Evolutionary conservation across 805 yeast species (phyloP).

Genomic region (Candida awuae): DNA sequence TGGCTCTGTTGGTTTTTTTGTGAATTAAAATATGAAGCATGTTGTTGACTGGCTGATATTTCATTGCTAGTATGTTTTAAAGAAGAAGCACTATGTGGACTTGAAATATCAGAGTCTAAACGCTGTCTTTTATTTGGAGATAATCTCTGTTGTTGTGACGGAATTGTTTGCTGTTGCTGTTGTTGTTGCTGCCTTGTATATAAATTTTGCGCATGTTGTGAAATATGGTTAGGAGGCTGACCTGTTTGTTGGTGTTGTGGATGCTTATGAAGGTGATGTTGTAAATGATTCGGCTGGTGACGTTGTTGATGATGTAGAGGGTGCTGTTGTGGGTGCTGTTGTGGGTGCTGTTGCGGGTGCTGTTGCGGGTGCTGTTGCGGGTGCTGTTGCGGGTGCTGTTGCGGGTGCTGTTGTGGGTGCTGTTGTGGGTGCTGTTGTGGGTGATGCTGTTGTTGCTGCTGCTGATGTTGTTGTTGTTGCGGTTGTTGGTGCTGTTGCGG

Average conservation of each 20-base stretch:
- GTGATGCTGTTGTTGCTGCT: background rate
- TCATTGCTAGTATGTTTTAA: too few species aligned
- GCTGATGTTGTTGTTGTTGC: slow-evolving; percentile 9
- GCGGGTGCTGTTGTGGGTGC: slow-evolving; percentile 16
- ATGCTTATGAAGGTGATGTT: too few species aligned
- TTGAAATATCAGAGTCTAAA: slow-evolving; percentile 1
- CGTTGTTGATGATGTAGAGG: slow-evolving; percentile 12
- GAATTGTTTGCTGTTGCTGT: background rate
- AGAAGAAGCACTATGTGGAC: too few species aligned
- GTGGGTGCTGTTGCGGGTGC: slow-evolving; percentile 16
- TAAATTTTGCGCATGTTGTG: slow-evolving; percentile 4
- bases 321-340: slow-evolving; percentile 6
- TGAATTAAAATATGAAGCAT: background rate
- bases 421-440: slow-evolving; percentile 22
- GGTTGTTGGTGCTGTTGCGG: slow-evolving; percentile 12
- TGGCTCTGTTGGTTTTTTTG: slow-evolving; percentile 1
- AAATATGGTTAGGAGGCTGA: slow-evolving; percentile 7
- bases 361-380: too few species aligned
- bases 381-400: too few species aligned
- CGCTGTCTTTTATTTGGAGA: slow-evolving; percentile 7
- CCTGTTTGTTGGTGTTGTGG: slow-evolving; percentile 9
- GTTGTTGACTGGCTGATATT: background rate
- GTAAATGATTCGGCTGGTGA: slow-evolving; percentile 9
- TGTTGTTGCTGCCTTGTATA: slow-evolving; percentile 4
- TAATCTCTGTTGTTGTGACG: slow-evolving; percentile 1